Conservation (phyloP, 2,329 filamentous ascomycete species). For the Beauveria sp. region DNA sequence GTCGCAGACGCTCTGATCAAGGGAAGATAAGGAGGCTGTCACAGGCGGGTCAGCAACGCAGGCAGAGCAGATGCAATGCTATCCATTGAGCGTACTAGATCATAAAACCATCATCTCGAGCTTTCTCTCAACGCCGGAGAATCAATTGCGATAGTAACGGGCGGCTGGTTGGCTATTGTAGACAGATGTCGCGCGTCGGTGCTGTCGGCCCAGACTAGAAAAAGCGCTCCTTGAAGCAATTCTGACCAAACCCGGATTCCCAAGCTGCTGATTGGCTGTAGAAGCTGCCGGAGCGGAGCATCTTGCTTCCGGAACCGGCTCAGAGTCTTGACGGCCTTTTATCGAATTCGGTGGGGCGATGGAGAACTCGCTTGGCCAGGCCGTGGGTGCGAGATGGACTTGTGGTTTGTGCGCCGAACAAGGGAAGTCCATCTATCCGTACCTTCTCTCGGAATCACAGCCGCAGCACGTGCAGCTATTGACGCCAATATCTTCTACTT, state of each 20-base stretch:
- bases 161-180: not conserved
- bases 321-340: not conserved
- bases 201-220: not conserved
- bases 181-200: not conserved
- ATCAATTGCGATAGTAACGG: not conserved
- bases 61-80: not conserved
- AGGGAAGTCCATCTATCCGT: not conserved
- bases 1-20: slow-evolving; percentile 3
- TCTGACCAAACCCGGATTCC: slow-evolving; percentile 6
- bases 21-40: not conserved
- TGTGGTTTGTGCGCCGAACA: slow-evolving; percentile 5
- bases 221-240: slow-evolving; percentile 2
- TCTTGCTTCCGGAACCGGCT: not conserved
- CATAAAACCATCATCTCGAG: slow-evolving; percentile 15
- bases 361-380: not conserved
- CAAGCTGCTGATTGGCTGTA: not conserved
- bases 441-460: not conserved
- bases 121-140: not conserved
- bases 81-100: slow-evolving; percentile 15
- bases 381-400: not conserved
- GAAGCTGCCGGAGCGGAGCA: not conserved
- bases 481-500: not conserved
- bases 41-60: slow-evolving; percentile 1
- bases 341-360: slow-evolving; percentile 6
- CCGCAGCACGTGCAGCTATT: not conserved